A percentile compares a stretch with the other conserved stretches of the same genome.
phyloP scores from a whole-genome alignment of 2,329 filamentous ascomycete species.

The Apiospora saccharicola region DNA sequence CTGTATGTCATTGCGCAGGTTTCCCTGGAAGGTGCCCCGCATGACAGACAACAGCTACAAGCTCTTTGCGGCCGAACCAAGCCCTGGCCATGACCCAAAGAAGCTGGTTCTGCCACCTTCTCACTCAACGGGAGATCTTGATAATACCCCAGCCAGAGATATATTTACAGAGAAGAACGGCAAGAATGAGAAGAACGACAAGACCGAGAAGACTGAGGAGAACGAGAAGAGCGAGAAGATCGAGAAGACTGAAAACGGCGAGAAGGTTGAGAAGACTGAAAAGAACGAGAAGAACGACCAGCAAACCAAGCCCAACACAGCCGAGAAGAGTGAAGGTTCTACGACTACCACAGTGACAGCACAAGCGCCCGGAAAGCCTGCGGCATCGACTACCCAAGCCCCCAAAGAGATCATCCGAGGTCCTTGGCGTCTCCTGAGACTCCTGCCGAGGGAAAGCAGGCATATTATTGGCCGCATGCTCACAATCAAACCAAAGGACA shows the following conservation, averaged over 20 bases:
- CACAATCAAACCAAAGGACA: conserved; percentile 81
- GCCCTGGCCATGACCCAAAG: conserved; percentile 72
- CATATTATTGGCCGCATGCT: conserved; percentile 94
- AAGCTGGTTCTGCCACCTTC: conserved; percentile 57
- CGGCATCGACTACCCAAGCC: conserved; percentile 36
- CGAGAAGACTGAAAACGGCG: conserved; percentile 19
- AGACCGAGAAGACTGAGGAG: conserved; percentile 33
- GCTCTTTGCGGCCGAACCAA: conserved; percentile 86
- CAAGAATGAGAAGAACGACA: conserved; percentile 26
- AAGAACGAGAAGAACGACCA: conserved; percentile 35
- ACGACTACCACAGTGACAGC: conserved; percentile 38
- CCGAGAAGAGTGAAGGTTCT: conserved; percentile 29
- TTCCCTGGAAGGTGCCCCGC: conserved; percentile 96
- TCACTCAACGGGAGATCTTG: conserved; percentile 53
- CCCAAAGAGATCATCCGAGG: conserved; percentile 85
- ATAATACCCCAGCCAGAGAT: conserved; percentile 49
- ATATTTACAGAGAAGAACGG: conserved; percentile 46
- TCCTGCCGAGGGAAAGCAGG: conserved; percentile 87
- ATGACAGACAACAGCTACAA: conserved; percentile 94
- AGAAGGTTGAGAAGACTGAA: conserved; percentile 5
- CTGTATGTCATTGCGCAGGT: conserved; percentile 94
- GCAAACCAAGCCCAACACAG: conserved; percentile 34
- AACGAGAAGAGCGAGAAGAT: conserved; percentile 35
- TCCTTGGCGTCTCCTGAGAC: conserved; percentile 86
- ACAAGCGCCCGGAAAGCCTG: conserved; percentile 31